Evolutionary conservation across 2,329 filamentous ascomycete species (phyloP), one percentile per base, ranked within the genome.

Genomic region (Beauveria sp.): DNA sequence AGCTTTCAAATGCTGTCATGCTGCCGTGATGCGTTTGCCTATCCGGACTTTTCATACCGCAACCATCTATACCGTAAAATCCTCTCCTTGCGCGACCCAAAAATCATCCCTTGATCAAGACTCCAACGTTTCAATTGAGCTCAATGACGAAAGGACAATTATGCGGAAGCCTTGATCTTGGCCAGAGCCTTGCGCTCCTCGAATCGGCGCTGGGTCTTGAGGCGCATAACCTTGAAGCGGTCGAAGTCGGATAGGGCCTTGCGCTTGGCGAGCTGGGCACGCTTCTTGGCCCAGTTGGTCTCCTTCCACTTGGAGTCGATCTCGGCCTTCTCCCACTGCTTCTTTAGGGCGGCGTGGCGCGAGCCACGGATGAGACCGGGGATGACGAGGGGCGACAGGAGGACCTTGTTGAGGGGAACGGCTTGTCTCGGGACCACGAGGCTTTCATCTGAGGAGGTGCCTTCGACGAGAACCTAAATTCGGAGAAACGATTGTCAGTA

Each of bases 161-260:
- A 91, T 78, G 89, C 88, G 72, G 88, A 81, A 72, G 89, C 88
- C 84, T 89, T 90, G 81, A 96, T 83, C 87, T 96, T 96, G 77
- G 92, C 91, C 76, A 96, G 84, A 74, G 91, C 88, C 89, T 97
- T 97, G 82, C 89, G 89, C 81, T 96, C 89, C 85, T 97, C 92
- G 83, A 96, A 97, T 78, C 92, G 90, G 79, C 92, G 91, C 89
- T 97, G 92, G 88, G 99, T 99, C 89, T 93, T 96, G 82, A 97
- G 85, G 80, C 93, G 89, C 87, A 97, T 85, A 73, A 97, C 94
- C 90, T 99, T 97, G 91, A 97, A 99, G 79, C 94, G 89, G 85
- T 99, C 94, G 77, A 99, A 99, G 86, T 99, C 94, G 80, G 88
- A 96, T 70, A 99, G 84, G 74, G 86, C 86, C 83, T 89, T 89